Evolutionary conservation across 352 stramenopile genomes (phyloP), one percentile per base, ranked within the genome.

Genomic region (Phytophthora uliginosa): DNA sequence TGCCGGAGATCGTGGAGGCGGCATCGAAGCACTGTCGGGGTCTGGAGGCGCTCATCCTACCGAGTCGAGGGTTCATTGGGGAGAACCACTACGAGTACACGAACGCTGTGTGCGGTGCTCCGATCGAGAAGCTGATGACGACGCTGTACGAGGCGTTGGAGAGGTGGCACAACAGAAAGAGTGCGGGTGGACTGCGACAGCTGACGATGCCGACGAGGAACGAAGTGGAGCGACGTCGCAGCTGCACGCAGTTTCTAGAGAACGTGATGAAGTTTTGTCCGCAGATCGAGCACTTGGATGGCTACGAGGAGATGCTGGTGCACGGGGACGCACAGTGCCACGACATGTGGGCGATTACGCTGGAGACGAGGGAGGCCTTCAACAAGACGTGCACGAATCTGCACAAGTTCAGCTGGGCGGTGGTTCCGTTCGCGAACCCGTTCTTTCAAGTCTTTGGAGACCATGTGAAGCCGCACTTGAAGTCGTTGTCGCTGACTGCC

Each of bases 371-470:
- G 73, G 64, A 78, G 26, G 18, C 28, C 4, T 75, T 76, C 18
- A 74, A 70, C 42, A 47, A 47, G 3, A 66, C 36, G 6, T 83
- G 76, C 42, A 69, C 28, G 10, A 45, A 73, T 3, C 33, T 80
- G 22, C 67, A 47, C 0, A 8, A 55, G 38, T 78, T 80, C 33
- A 59, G 69, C 33, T 83, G 61, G 72, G 24, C 61, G 0, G 57
- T 58, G 2, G 72, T 73, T 0, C 76, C 76, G 0, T 83, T 74
- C 17, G 68, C 64, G 10, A 68, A 74, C n/a, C 65, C 65, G 6
- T 80, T 82, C 47, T 84, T 84, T 52, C 58, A 59, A 2, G 57
- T 65, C 6, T 84, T 82, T 45, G 66, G 71, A 17, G 51, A 67
- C 22, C 38, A 77, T 38, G 3, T 36, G 4, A 84, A 84, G 33